Conservation (phyloP, 2,329 filamentous ascomycete genomes). For the Talaromyces sp. region DNA sequence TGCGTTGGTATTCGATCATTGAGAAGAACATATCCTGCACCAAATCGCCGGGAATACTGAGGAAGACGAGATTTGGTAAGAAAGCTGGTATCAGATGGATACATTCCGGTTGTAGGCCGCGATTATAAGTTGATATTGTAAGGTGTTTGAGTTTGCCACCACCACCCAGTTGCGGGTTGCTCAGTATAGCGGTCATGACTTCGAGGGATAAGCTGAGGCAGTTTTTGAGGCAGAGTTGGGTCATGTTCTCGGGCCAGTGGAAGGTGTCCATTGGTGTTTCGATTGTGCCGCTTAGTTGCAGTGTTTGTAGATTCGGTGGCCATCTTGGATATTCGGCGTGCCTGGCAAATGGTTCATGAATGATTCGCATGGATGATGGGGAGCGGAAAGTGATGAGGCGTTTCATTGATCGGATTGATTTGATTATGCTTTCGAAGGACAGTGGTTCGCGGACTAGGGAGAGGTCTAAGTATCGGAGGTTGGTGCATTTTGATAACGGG, state of each 20-base stretch:
- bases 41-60: slow-evolving; percentile 30
- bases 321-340: slow-evolving; percentile 16
- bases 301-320: slow-evolving; percentile 24
- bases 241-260: slow-evolving; percentile 26
- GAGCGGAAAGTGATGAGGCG: slow-evolving; percentile 44
- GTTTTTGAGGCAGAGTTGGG: slow-evolving; percentile 23
- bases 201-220: slow-evolving; percentile 23
- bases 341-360: neutral
- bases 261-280: slow-evolving; percentile 20
- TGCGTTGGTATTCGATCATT: slow-evolving; percentile 16
- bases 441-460: slow-evolving; percentile 50
- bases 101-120: slow-evolving; percentile 22
- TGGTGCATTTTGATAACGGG: slow-evolving; percentile 51
- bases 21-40: slow-evolving; percentile 26
- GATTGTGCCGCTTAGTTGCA: slow-evolving; percentile 25
- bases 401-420: slow-evolving; percentile 44
- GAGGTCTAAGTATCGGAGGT: slow-evolving; percentile 49
- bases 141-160: slow-evolving; percentile 22
- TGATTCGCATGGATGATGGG: slow-evolving; percentile 29
- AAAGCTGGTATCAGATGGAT: slow-evolving; percentile 24
- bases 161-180: slow-evolving; percentile 19
- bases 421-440: slow-evolving; percentile 46
- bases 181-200: slow-evolving; percentile 22
- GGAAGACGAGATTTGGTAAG: slow-evolving; percentile 24
- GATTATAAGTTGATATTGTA: slow-evolving; percentile 23